Evolutionary conservation across 768 basidiomycete genomes (phyloP), one percentile per base, ranked within the genome.

Genomic region (Mycena pura): DNA sequence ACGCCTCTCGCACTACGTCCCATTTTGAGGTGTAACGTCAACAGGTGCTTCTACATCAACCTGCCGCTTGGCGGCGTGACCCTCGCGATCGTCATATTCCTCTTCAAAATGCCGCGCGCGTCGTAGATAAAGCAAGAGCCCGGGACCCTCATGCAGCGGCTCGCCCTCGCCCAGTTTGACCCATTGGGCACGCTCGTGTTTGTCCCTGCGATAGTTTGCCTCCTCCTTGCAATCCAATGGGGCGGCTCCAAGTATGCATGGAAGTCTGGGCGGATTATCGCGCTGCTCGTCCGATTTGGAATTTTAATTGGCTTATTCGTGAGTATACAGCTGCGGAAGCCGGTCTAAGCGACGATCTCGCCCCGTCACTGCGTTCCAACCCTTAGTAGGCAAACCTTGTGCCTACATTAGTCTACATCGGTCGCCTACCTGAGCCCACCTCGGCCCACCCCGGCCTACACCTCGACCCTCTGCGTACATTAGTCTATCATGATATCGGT

Each of bases 201-300:
- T 22, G 27, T 68, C 28, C 53, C 61, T 13, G 55, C 65, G 19
- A 55, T 68, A 47, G 57, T 60, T 10, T 66, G 44, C 21, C 61
- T 64, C 2, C 64, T 68, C 40, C 70, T 82, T 5, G 76, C 81
- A 6, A 68, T 83, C 1, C 77, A 80, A 53, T 80, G 78, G 77
- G 82, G 81, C 24, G 81, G 82, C 0, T 75, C 78, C 63, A 68
- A 69, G n/a, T 77, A 78, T 61, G 66, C 77, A 0, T 84, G 82
- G 82, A 66, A 63, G 40, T 73, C 74, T 44, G 19, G 14, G 14
- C 60, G 53, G 29, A 50, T 62, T 31, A 62, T 62, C 40, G 60
- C 29, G 28, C 53, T 62, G 21, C 32, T 62, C 13, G 60, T 62
- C 38, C 17, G 49, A 31, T 62, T 62, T 34, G 47, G 53, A 19